Base-by-base conservation (phyloP, 345 rosid genomes). In the Pelargonium nanum region DNA sequence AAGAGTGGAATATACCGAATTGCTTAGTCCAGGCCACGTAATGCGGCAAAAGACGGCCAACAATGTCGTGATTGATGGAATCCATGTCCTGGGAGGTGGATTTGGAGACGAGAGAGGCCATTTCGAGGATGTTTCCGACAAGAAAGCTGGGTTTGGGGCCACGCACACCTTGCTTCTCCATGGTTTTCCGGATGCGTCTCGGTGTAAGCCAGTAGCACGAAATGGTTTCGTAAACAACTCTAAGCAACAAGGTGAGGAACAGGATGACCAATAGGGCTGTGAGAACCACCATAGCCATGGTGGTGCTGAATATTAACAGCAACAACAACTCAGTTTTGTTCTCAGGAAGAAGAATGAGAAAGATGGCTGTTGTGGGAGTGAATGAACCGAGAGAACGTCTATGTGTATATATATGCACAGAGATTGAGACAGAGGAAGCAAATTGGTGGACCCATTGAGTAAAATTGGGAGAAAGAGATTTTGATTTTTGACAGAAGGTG, bases 101-200 rank as follows among this genome's bases (percentile, higher is more conserved):
- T 15, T 75, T 66, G 44, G 96, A 75, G 55, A 86, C 70, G 20
- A 89, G 75, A n/a, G 81, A 51, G 54, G 85, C 70, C 72, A 86
- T 73, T 26, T 89, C 92, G n/a, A 70, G 26, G 66, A 93, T 79
- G 88, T 93, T 89, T 21, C 97, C 97, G 23, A 82, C 78, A 10
- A 93, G 74, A 53, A 74, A 79, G 32, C 84, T 78, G 22, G 97
- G 90, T 20, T 71, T 72, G 6, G 99, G 99, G 40, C 99, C 99
- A 74, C 76, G 80, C 68, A 93, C 90, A 0, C 95, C 99, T 83
- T 93, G 99, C 74, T 70, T 77, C 60, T 70, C 85, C 97, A 93
- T 87, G 1, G 76, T 62, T 50, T 72, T 84, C 53, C 66, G 79
- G 79, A 93, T 89, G 70, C 92, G 90, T 69, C 82, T 81, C 13